phyloP scores from a whole-genome alignment of 768 basidiomycete species.

The Calocybe cyanea region DNA sequence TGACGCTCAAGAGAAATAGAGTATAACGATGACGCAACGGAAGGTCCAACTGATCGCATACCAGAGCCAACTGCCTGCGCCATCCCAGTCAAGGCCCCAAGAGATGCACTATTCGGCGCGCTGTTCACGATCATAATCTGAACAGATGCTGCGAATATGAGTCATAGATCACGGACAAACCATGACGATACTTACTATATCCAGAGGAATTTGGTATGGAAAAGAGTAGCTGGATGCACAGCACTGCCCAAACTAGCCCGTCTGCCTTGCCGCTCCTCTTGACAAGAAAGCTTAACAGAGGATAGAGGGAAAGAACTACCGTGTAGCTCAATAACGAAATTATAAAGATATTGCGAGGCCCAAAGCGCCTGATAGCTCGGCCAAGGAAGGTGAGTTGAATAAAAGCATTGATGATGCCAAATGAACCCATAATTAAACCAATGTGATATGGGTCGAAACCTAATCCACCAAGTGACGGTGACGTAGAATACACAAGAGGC shows the following conservation, averaged over 20 bases:
- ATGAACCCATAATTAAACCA: conserved; percentile 52
- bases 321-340: conserved; percentile 25
- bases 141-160: conserved; percentile 39
- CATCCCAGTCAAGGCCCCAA: conserved; percentile 53
- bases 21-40: conserved; percentile 54
- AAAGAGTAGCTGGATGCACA: conserved; percentile 29
- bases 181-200: conserved; percentile 28
- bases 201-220: conserved; percentile 26
- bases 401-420: conserved; percentile 49
- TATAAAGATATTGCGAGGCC: conserved; percentile 48
- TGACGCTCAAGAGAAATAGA: conserved; percentile 44
- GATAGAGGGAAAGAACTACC: conserved; percentile 27
- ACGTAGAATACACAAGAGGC: conserved; percentile 52
- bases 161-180: too few relatives aligned
- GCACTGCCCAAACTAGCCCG: conserved; percentile 24
- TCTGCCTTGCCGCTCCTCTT: conserved; percentile 30
- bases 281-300: conserved; percentile 31
- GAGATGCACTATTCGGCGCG: conserved; percentile 33
- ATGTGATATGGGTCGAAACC: conserved; percentile 61
- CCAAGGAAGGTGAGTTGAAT: conserved; percentile 54
- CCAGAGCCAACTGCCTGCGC: conserved; percentile 50
- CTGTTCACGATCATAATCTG: conserved; percentile 42
- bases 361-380: conserved; percentile 46
- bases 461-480: conserved; percentile 58
- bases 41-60: conserved; percentile 49